A percentile compares a stretch with the other conserved stretches of the same genome.
Evolutionary conservation across 495 filamentous ascomycete genomes (phyloP).

Genomic region (Penicillium nucicola): DNA sequence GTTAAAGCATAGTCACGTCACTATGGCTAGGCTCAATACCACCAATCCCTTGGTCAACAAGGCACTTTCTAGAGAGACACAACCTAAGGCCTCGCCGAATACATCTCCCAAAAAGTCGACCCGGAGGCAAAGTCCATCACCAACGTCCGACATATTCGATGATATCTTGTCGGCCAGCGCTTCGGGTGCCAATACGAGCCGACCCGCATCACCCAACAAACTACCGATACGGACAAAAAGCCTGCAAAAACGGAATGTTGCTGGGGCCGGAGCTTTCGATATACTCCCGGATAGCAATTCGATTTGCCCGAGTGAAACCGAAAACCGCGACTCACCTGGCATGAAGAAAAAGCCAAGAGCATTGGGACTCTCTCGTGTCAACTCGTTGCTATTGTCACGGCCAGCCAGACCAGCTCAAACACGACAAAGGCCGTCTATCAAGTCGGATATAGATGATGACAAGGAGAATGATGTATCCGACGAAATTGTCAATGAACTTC

Average conservation of each 20-base stretch:
- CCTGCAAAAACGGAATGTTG: conserved; percentile 10
- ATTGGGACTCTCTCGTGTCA: conserved; percentile 31
- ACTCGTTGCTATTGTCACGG: conserved; percentile 29
- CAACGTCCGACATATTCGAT: background rate
- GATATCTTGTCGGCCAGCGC: background rate
- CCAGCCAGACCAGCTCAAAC: conserved; percentile 12
- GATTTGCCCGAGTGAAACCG: conserved; percentile 14
- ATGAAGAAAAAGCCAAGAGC: conserved; percentile 24
- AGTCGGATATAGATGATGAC: conserved; percentile 35
- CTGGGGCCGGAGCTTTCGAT: conserved; percentile 22
- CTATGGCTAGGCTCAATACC: conserved; percentile 3
- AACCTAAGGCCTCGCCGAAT: background rate
- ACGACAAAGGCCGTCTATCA: conserved; percentile 18
- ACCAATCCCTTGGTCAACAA: conserved; percentile 4
- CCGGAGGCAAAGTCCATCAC: background rate
- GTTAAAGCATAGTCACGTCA: too few species aligned
- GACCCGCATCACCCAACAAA: background rate
- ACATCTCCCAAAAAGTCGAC: background rate
- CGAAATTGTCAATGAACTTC: conserved; percentile 12
- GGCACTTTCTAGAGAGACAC: background rate
- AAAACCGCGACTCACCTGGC: conserved; percentile 2
- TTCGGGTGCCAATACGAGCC: background rate
- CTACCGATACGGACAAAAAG: background rate
- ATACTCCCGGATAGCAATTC: conserved; percentile 33
- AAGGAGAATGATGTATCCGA: conserved; percentile 44